Percentiles rank a stretch among this genome's conserved stretches.
Conservation (phyloP, 768 basidiomycete genomes). For the Pluteus cervinus region DNA sequence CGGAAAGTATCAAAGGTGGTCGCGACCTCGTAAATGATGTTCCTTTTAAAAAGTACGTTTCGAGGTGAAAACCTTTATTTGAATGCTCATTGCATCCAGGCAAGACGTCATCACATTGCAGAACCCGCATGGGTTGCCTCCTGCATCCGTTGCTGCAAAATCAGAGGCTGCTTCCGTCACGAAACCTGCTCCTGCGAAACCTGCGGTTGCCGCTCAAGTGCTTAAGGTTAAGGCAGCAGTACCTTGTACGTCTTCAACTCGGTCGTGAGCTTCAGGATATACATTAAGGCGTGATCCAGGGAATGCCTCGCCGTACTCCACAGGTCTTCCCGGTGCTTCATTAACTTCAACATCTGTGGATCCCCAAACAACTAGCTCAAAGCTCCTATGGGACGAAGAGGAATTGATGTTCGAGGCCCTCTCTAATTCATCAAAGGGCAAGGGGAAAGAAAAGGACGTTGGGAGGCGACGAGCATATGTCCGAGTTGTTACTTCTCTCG, state of each 20-base stretch:
- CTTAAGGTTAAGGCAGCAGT: slow-evolving; percentile 48
- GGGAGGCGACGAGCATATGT: slow-evolving; percentile 91
- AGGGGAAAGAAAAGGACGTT: slow-evolving; percentile 90
- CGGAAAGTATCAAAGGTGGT: slow-evolving; percentile 84
- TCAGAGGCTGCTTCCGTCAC: slow-evolving; percentile 20
- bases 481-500: slow-evolving; percentile 89
- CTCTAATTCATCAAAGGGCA: slow-evolving; percentile 70
- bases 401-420: slow-evolving; percentile 98
- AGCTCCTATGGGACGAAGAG: slow-evolving; percentile 97
- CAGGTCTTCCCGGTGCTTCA: slow-evolving; percentile 85
- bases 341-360: slow-evolving; percentile 90
- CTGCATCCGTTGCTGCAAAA: slow-evolving; percentile 41
- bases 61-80: background rate
- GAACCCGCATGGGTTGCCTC: slow-evolving; percentile 77
- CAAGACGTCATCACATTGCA: slow-evolving; percentile 92
- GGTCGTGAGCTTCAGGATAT: background rate
- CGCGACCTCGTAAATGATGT: slow-evolving; percentile 83
- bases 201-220: slow-evolving; percentile 16
- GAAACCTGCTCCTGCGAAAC: slow-evolving; percentile 28
- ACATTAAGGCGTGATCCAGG: slow-evolving; percentile 34
- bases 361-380: slow-evolving; percentile 60
- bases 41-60: slow-evolving; percentile 71
- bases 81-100: slow-evolving; percentile 30
- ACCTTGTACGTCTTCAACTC: slow-evolving; percentile 63
- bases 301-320: slow-evolving; percentile 90